Conservation (phyloP, 768 basidiomycete genomes). For the Psilocybe cyanescens region DNA sequence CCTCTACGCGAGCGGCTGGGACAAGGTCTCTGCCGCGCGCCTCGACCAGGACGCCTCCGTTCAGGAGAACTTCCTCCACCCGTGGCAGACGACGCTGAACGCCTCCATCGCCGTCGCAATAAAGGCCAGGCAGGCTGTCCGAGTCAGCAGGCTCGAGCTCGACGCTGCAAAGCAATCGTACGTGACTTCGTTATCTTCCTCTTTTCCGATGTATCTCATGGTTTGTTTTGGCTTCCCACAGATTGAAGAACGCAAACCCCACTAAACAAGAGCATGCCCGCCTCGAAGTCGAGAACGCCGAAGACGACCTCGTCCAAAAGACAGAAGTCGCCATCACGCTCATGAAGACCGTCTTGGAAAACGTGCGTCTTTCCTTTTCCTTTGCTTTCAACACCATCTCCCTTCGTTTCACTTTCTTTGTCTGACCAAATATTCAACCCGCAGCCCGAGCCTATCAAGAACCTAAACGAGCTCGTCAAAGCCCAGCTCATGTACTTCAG, state of each 20-base stretch:
- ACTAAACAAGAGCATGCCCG: constrained; percentile 89
- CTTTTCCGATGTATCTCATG: neutral
- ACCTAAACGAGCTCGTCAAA: constrained; percentile 89
- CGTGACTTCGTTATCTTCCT: constrained; percentile 27
- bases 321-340: constrained; percentile 96
- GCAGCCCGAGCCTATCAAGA: constrained; percentile 95
- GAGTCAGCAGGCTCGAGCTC: constrained; percentile 80
- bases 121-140: constrained; percentile 88
- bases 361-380: constrained; percentile 58
- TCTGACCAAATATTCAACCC: neutral
- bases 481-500: constrained; percentile 85
- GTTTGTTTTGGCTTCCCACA: constrained; percentile 31
- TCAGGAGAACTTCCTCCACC: constrained; percentile 66
- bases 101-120: constrained; percentile 87
- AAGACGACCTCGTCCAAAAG: constrained; percentile 96
- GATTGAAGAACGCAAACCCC: constrained; percentile 78
- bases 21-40: constrained; percentile 78
- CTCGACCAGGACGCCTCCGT: constrained; percentile 81
- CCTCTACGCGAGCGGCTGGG: constrained; percentile 83
- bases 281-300: constrained; percentile 90
- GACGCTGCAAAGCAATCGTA: constrained; percentile 90
- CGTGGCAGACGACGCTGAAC: constrained; percentile 88
- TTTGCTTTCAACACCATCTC: too few relatives aligned
- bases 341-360: constrained; percentile 98
- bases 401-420: neutral